Base-by-base conservation (phyloP, 2,329 filamentous ascomycete species). In the Curvularia eragrostidis region DNA sequence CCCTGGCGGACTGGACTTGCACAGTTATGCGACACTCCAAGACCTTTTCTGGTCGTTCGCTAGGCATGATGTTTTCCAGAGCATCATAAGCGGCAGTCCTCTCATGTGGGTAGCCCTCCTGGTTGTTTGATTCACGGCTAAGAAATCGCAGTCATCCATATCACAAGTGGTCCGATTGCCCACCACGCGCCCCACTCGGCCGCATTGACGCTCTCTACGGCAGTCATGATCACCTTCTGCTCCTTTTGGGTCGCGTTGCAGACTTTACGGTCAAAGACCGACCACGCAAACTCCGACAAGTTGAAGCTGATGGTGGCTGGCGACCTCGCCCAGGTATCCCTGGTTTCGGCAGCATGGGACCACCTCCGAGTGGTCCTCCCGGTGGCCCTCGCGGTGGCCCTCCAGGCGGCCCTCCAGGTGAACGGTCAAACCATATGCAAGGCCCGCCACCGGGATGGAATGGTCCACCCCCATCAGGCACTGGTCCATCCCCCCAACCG, bases 1-100 rank as follows among this genome's bases (percentile, higher is more conserved):
- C 12, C 58, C 69, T 48, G 59, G 61, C 32, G 62, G 67, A 63
- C 48, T 78, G 15, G 93, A 98, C 59, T 83, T 96, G 47, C 88
- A 91, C 61, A 88, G 85, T 39, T 96, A 91, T 69, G 90, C 95
- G 69, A 89, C 90, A 15, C 82, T 95, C 38, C 87, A 90, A 63
- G 95, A 98, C 77, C 79, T 98, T 5, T 96, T 90, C 72, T 99
- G 94, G 93, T 97, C 93, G 91, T 97, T 93, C 74, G 89, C 86
- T 68, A 96, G 97, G 76, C 95, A 97, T 81, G 95, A 98, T 74
- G 87, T 91, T 8, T 96, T 94, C 67, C 94, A 97, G 75, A 93
- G 91, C 72, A 86, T 97, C 59, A 81, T 98, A 23, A 95, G 93
- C 65, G 94, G 92, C 8, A 93, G 94, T 41, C 85, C 85, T 61